Evolutionary conservation across 2,329 filamentous ascomycete species (phyloP).

Genomic region (Pezicula radicicola): DNA sequence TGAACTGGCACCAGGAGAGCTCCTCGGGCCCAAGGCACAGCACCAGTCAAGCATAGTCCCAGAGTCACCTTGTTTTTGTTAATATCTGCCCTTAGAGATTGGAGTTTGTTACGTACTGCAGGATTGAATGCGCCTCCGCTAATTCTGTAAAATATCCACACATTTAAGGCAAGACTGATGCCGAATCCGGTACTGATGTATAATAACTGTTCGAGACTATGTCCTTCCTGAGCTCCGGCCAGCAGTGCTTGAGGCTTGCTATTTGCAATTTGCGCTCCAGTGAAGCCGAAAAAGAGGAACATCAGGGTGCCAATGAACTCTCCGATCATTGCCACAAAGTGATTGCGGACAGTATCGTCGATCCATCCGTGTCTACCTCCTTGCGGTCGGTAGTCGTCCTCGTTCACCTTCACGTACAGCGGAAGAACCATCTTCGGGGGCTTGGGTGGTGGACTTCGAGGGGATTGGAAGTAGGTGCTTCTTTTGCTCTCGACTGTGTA

Average conservation of each 20-base stretch:
- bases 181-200: slow-evolving; percentile 24
- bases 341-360: slow-evolving; percentile 3
- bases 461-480: background rate
- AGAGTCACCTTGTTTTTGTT: slow-evolving; percentile 24
- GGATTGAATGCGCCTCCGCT: slow-evolving; percentile 37
- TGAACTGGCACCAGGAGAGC: slow-evolving; percentile 26
- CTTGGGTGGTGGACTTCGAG: background rate
- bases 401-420: background rate
- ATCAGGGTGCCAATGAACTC: slow-evolving; percentile 48
- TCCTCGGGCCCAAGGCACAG: slow-evolving; percentile 24
- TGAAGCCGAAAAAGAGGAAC: slow-evolving; percentile 23
- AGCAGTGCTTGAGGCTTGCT: slow-evolving; percentile 3
- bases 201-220: slow-evolving; percentile 36
- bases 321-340: slow-evolving; percentile 38
- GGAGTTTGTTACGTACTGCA: slow-evolving; percentile 16
- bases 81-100: slow-evolving; percentile 1
- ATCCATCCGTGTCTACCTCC: background rate
- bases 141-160: slow-evolving; percentile 55
- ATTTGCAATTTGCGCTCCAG: slow-evolving; percentile 15
- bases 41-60: slow-evolving; percentile 29
- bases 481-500: background rate
- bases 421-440: background rate
- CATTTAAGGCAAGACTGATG: slow-evolving; percentile 47
- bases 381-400: background rate
- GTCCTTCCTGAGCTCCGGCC: slow-evolving; percentile 20